Evolutionary conservation across 2,329 filamentous ascomycete genomes (phyloP).

Genomic region (Xenoacremonium recifei): DNA sequence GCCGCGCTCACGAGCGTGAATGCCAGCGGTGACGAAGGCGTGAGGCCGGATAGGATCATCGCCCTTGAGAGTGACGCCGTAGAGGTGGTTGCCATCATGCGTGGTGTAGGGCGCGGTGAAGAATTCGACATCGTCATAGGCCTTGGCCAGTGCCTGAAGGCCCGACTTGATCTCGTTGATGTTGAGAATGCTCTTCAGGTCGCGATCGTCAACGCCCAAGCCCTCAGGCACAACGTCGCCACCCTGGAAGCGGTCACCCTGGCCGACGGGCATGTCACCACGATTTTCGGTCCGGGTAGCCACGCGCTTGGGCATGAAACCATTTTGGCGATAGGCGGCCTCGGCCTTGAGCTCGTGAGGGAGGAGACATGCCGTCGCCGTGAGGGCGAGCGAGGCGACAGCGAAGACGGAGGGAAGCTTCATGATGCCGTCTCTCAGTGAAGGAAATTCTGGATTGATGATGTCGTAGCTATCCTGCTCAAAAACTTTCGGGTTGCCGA

Average conservation of each 20-base stretch:
- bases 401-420: slow-evolving; percentile 21
- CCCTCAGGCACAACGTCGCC: slow-evolving; percentile 36
- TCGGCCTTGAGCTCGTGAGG: slow-evolving; percentile 31
- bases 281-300: slow-evolving; percentile 14
- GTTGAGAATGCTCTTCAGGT: slow-evolving; percentile 44
- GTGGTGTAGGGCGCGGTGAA: slow-evolving; percentile 44
- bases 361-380: slow-evolving; percentile 35
- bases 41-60: slow-evolving; percentile 42
- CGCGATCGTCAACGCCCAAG: slow-evolving; percentile 32
- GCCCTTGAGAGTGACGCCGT: slow-evolving; percentile 41
- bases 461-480: no score
- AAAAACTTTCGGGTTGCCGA: no score
- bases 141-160: slow-evolving; percentile 39
- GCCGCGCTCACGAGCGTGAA: slow-evolving; percentile 59
- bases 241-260: slow-evolving; percentile 40
- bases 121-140: slow-evolving; percentile 37
- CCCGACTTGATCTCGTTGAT: slow-evolving; percentile 43
- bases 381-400: slow-evolving; percentile 17
- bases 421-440: slow-evolving; percentile 18
- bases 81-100: slow-evolving; percentile 38
- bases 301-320: not conserved
- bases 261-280: slow-evolving; percentile 37
- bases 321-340: slow-evolving; percentile 1
- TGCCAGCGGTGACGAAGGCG: slow-evolving; percentile 51
- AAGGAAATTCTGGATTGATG: not conserved